Base-by-base conservation (phyloP, 768 basidiomycete genomes). In the Leucosporidium creatinivorum region DNA sequence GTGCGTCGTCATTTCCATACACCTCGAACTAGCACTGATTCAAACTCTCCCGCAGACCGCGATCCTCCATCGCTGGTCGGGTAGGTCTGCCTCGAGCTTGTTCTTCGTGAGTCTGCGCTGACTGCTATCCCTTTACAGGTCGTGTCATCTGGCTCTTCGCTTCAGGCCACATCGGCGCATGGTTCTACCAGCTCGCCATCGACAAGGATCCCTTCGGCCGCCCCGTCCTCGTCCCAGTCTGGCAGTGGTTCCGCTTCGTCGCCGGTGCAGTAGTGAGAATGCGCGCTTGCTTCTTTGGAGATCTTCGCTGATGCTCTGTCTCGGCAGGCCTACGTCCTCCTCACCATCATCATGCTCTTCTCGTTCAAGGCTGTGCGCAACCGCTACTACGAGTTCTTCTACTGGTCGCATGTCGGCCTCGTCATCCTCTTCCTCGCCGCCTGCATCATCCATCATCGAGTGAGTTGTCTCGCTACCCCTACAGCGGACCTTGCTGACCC, bases 81-180 rank as follows among this genome's bases (percentile, higher is more conserved):
- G 67, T 67, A 9, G 23, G 61, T 5, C 26, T n/a, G 5, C 4
- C 12, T 48, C 47, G 4, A 25, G 8, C 1, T 9, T 18, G 33
- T 33, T 5, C 6, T 5, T 47, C 51, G 12, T 12, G 31, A 28
- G 19, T 1, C 21, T 23, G n/a, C 21, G 21, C 30, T 26, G 12
- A 52, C 48, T 4, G 1, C 28, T 10, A 13, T 3, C 10, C 18
- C 4, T 19, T 1, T 17, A 23, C 57, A 6, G 89, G 86, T 2
- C 80, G 88, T 61, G 78, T 89, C 52, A 81, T 89, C 26, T 91
- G 87, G 85, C 75, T 85, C 57, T 76, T 87, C 62, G 82, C 83
- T 10, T 76, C 82, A 4, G 70, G 84, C 4, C 89, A 91, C 76
- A 84, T 86, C 39, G 80, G 78, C 3, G 78, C 86, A 1, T 91